Evolutionary conservation across 2,329 filamentous ascomycete species (phyloP).

Genomic region (Sclerotinia trifoliorum): DNA sequence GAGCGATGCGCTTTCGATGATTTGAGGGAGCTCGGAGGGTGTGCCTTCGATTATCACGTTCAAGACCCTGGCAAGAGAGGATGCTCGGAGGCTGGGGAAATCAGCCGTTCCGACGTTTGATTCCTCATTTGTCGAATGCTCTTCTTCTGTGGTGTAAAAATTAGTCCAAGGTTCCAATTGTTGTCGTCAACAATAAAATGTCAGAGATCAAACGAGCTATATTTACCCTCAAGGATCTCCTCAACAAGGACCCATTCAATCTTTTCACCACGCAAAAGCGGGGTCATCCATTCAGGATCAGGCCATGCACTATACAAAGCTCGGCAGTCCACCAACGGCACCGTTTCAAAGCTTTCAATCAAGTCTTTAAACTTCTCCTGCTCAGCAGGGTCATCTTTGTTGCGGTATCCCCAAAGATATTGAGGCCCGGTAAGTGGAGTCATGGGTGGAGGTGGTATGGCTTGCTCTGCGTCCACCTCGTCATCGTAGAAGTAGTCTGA

Average conservation of each 20-base stretch:
- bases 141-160: not conserved
- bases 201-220: not conserved
- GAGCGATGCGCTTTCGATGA: slow-evolving; percentile 10
- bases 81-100: not conserved
- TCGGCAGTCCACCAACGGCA: slow-evolving; percentile 8
- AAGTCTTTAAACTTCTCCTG: not conserved
- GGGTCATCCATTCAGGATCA: not conserved
- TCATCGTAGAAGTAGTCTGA: not conserved
- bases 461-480: not conserved
- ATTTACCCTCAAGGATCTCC: not conserved
- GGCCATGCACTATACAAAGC: slow-evolving; percentile 17
- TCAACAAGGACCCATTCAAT: not conserved
- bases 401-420: slow-evolving; percentile 6
- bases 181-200: not conserved
- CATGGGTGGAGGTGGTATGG: not conserved
- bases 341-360: not conserved
- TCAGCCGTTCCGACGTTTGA: not conserved
- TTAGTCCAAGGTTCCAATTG: not conserved
- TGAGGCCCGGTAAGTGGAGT: slow-evolving; percentile 10
- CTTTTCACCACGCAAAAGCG: too few relatives aligned
- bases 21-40: slow-evolving; percentile 3
- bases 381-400: not conserved
- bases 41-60: not conserved
- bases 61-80: slow-evolving; percentile 1
- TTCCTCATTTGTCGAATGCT: not conserved